Conservation (phyloP, 2,329 filamentous ascomycete species). For the Phyllosticta capitalensis region DNA sequence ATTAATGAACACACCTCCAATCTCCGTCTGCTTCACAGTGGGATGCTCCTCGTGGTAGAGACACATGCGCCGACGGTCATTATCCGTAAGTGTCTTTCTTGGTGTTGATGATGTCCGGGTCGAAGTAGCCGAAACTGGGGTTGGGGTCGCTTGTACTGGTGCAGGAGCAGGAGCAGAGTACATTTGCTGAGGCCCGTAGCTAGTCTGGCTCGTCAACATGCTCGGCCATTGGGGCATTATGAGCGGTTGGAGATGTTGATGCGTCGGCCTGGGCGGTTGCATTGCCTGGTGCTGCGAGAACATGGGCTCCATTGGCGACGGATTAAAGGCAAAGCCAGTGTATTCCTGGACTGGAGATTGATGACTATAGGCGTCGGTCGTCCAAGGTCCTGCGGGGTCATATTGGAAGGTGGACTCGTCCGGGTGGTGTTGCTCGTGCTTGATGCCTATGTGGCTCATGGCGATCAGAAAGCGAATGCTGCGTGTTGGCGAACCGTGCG, state of each 20-base stretch:
- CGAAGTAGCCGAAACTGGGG: conserved; percentile 29
- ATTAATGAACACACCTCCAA: conserved; percentile 56
- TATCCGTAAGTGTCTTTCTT: conserved; percentile 80
- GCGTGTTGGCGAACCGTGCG: conserved; percentile 17
- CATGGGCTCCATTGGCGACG: conserved; percentile 32
- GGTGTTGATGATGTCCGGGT: conserved; percentile 50
- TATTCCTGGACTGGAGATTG: conserved; percentile 32
- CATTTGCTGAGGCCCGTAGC: conserved; percentile 24
- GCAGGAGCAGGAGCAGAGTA: conserved; percentile 28
- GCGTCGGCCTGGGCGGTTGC: conserved; percentile 30
- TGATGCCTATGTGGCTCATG: conserved; percentile 35
- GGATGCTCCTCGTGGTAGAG: conserved; percentile 86
- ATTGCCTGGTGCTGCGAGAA: conserved; percentile 16
- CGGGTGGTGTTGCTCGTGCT: conserved; percentile 26
- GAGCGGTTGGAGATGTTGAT: conserved; percentile 32
- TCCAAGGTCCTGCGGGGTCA: conserved; percentile 27
- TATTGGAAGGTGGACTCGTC: conserved; percentile 11
- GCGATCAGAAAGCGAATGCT: conserved; percentile 12
- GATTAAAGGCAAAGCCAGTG: conserved; percentile 29
- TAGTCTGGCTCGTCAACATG: conserved; percentile 34
- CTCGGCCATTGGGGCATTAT: conserved; percentile 33
- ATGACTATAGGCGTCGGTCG: conserved; percentile 23
- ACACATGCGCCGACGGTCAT: conserved; percentile 87
- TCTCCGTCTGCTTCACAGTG: conserved; percentile 87
- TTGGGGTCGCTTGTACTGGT: conserved; percentile 25